phyloP scores from a whole-genome alignment of 2,329 filamentous ascomycete species.

The Bipolaris gigantea region DNA sequence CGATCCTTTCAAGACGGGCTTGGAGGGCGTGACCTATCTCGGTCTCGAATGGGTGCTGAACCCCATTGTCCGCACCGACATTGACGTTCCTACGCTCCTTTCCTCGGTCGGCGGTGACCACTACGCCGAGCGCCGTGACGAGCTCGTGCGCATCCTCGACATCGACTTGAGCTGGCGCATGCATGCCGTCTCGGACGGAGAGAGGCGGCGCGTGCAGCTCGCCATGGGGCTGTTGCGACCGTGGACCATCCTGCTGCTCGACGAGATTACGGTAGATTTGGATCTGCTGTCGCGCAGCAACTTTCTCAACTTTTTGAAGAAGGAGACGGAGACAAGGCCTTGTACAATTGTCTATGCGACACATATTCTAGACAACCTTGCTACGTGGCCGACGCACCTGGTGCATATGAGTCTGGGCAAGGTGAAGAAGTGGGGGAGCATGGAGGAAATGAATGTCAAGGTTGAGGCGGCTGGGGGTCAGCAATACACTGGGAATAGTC shows the following conservation, averaged over 20 bases:
- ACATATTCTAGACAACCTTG: slow-evolving; percentile 93
- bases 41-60: slow-evolving; percentile 98
- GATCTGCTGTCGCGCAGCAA: slow-evolving; percentile 83
- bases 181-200: slow-evolving; percentile 93
- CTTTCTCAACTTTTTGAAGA: slow-evolving; percentile 83
- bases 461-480: slow-evolving; percentile 40
- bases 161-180: slow-evolving; percentile 92
- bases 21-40: slow-evolving; percentile 95
- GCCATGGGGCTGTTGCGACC: slow-evolving; percentile 93
- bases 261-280: slow-evolving; percentile 96
- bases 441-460: slow-evolving; percentile 62
- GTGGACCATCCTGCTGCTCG: slow-evolving; percentile 87
- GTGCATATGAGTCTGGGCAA: slow-evolving; percentile 92
- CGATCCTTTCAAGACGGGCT: slow-evolving; percentile 86
- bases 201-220: slow-evolving; percentile 86
- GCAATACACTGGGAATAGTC: slow-evolving; percentile 69
- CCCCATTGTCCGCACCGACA: slow-evolving; percentile 92
- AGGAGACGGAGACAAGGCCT: slow-evolving; percentile 76
- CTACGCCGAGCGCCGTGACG: slow-evolving; percentile 79
- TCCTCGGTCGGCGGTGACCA: slow-evolving; percentile 81
- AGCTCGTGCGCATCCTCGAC: slow-evolving; percentile 84
- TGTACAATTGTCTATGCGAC: slow-evolving; percentile 98
- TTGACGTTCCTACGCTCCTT: slow-evolving; percentile 85
- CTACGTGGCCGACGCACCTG: slow-evolving; percentile 91
- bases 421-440: slow-evolving; percentile 81